A percentile compares a stretch with the other conserved stretches of the same genome.
phyloP scores from a whole-genome alignment of 768 basidiomycete genomes.

The Neoboletus subvelutipes region DNA sequence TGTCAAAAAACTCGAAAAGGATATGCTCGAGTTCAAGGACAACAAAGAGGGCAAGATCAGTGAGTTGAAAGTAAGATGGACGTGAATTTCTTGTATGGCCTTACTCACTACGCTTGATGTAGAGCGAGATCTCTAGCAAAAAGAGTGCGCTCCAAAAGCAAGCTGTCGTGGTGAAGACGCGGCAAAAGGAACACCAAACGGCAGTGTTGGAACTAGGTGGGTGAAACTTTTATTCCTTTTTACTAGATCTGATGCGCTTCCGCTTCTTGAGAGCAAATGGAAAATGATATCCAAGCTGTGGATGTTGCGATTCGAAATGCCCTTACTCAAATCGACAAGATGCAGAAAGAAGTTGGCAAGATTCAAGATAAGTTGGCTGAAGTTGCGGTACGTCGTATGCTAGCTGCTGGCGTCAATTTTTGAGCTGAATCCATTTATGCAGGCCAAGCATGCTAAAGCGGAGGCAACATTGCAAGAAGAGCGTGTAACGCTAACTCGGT shows the following conservation, averaged over 20 bases:
- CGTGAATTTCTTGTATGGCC: not conserved
- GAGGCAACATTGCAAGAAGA: slow-evolving; percentile 79
- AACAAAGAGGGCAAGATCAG: slow-evolving; percentile 97
- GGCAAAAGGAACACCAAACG: slow-evolving; percentile 89
- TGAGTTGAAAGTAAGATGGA: slow-evolving; percentile 73
- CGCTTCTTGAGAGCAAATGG: slow-evolving; percentile 26
- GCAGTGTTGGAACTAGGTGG: slow-evolving; percentile 84
- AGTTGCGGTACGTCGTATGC: slow-evolving; percentile 18
- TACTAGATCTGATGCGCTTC: not conserved
- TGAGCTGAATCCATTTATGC: not conserved
- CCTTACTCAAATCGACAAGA: slow-evolving; percentile 46
- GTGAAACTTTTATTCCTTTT: slow-evolving; percentile 20
- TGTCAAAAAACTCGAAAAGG: slow-evolving; percentile 84
- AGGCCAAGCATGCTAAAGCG: slow-evolving; percentile 63
- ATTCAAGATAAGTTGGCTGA: slow-evolving; percentile 48
- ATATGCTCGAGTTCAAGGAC: slow-evolving; percentile 98
- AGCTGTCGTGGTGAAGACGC: slow-evolving; percentile 74
- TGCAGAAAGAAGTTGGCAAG: slow-evolving; percentile 62
- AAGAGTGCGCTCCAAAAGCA: slow-evolving; percentile 82
- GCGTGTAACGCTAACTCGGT: slow-evolving; percentile 81
- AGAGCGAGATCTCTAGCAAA: slow-evolving; percentile 75
- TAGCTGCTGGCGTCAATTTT: not conserved
- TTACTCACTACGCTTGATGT: not conserved
- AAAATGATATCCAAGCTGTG: slow-evolving; percentile 28
- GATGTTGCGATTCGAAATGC: slow-evolving; percentile 32